These are phyloP conservation scores for Xenosphaeropsis pyriputrescens DNA, from an alignment of 2,329 filamentous ascomycete species.

Conservation along the genomic window DNA sequence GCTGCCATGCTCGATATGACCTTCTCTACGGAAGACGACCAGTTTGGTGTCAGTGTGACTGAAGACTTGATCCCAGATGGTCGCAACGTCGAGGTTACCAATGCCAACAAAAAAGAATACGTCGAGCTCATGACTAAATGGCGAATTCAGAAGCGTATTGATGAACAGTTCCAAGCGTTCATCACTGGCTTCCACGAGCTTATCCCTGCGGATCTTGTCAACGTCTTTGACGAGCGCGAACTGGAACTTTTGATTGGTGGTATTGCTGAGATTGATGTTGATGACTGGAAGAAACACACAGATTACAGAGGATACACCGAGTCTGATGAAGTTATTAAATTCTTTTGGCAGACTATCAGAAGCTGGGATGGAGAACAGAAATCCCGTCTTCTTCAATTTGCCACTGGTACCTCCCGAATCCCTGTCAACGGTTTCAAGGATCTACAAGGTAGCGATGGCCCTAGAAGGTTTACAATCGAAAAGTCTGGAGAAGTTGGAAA, in stretches of 20 bases:
- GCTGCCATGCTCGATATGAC: constrained; percentile 89
- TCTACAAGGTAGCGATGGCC: constrained; percentile 90
- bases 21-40: constrained; percentile 93
- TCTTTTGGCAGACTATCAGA: constrained; percentile 97
- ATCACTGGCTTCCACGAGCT: constrained; percentile 96
- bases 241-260: constrained; percentile 92
- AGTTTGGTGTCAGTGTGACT: constrained; percentile 86
- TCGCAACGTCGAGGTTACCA: constrained; percentile 86
- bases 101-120: constrained; percentile 98
- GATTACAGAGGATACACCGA: constrained; percentile 98
- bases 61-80: constrained; percentile 89
- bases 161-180: constrained; percentile 97
- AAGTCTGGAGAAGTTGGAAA: constrained; percentile 87
- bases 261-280: constrained; percentile 99
- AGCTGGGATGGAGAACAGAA: constrained; percentile 98
- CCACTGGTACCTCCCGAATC: constrained; percentile 92
- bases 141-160: constrained; percentile 97
- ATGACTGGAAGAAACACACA: constrained; percentile 99
- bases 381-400: constrained; percentile 88
- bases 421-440: constrained; percentile 99
- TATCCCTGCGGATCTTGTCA: constrained; percentile 90
- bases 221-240: constrained; percentile 97
- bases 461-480: constrained; percentile 91
- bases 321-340: constrained; percentile 90
- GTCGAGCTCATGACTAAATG: constrained; percentile 98